Conservation (phyloP, 805 yeast species). For the Kazachstania africana region DNA sequence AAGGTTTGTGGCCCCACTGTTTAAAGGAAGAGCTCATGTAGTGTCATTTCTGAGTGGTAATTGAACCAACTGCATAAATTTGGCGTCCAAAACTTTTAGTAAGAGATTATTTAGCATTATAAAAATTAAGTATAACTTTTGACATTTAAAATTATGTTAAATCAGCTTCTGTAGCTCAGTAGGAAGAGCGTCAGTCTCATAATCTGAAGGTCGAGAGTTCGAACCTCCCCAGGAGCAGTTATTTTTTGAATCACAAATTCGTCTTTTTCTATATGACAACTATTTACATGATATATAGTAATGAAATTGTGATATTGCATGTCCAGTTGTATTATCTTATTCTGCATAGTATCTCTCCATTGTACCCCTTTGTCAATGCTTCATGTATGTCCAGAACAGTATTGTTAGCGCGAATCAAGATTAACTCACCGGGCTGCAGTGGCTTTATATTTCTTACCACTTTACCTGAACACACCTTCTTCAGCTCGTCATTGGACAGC, state of each 20-base stretch:
- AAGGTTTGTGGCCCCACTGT: too few relatives aligned
- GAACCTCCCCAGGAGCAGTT: slow-evolving; percentile 18
- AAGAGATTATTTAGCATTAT: too few relatives aligned
- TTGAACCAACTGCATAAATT: not conserved
- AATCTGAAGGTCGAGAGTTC: slow-evolving; percentile 14
- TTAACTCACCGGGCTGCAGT: slow-evolving; percentile 78
- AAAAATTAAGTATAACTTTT: too few relatives aligned
- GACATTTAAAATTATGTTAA: too few relatives aligned
- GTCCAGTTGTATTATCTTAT: slow-evolving; percentile 30
- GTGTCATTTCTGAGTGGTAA: not conserved
- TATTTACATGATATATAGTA: not conserved
- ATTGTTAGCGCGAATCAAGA: slow-evolving; percentile 49
- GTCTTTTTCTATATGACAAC: too few relatives aligned
- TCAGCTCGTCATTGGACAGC: slow-evolving; percentile 52
- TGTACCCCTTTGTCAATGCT: slow-evolving; percentile 59
- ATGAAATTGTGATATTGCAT: not conserved
- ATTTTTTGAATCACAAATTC: not conserved
- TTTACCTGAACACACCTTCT: slow-evolving; percentile 63
- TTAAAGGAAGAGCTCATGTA: too few relatives aligned
- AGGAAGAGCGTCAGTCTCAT: slow-evolving; percentile 17
- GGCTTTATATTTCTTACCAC: slow-evolving; percentile 69
- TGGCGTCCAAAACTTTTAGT: not conserved
- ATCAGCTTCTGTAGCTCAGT: slow-evolving; percentile 16
- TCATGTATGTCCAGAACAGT: slow-evolving; percentile 70
- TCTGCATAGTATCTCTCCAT: slow-evolving; percentile 76